A percentile compares a stretch with the other conserved stretches of the same genome.
phyloP scores from a whole-genome alignment of 345 rosid species.

The Leavenworthia alabamica region DNA sequence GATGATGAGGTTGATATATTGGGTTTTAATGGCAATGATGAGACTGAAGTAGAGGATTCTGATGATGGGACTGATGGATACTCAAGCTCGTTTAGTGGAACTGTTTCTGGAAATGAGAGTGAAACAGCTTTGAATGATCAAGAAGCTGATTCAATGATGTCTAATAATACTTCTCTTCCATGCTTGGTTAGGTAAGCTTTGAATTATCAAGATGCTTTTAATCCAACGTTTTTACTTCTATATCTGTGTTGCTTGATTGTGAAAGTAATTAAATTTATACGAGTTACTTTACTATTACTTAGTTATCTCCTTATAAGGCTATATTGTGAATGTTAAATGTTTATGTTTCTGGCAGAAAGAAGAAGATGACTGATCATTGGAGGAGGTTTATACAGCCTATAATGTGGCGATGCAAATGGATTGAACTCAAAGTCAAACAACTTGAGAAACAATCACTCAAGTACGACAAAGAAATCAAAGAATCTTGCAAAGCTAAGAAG shows the following conservation, averaged over 20 bases:
- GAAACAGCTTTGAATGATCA: slow-evolving; percentile 39
- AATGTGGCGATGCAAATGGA: slow-evolving; percentile 78
- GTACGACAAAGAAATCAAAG: slow-evolving; percentile 57
- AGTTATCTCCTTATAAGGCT: slow-evolving; percentile 1
- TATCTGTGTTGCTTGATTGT: neutral
- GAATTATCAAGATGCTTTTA: neutral
- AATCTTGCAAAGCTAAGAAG: slow-evolving; percentile 40
- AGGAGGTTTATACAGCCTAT: slow-evolving; percentile 62
- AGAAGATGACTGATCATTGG: slow-evolving; percentile 79
- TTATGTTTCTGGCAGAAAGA: slow-evolving; percentile 46
- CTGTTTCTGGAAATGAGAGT: slow-evolving; percentile 42
- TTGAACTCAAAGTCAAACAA: slow-evolving; percentile 58
- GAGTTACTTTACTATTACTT: neutral
- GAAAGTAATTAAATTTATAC: neutral
- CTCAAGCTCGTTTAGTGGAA: slow-evolving; percentile 72
- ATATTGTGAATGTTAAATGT: neutral
- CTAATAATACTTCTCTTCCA: slow-evolving; percentile 23
- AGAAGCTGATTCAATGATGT: slow-evolving; percentile 59
- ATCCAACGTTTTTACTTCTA: neutral
- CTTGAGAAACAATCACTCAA: slow-evolving; percentile 41
- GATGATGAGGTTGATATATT: slow-evolving; percentile 45
- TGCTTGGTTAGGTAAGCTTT: slow-evolving; percentile 41
- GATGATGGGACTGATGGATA: slow-evolving; percentile 51
- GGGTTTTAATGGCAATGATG: slow-evolving; percentile 20
- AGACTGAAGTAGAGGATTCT: slow-evolving; percentile 23